Base-by-base conservation (phyloP, 345 rosid genomes). In the Hibiscus syriacus region DNA sequence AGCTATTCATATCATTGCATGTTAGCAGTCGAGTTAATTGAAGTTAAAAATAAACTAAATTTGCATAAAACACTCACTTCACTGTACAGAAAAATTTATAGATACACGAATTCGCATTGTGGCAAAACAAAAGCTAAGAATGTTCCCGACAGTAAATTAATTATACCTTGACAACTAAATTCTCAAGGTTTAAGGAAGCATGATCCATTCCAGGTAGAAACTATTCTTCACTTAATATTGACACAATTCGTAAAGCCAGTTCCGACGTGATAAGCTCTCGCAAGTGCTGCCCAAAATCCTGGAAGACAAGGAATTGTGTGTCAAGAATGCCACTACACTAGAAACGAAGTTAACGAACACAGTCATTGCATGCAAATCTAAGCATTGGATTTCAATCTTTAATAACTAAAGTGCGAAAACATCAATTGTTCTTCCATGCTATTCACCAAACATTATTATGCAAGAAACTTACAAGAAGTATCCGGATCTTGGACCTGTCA, bases 251-350 rank as follows among this genome's bases (percentile, higher is more conserved):
- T 69, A 85, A 77, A 5, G 99, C 96, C 64, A 95, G 86, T 76
- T 95, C 99, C 3, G 98, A 73, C 17, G 99, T 92, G 64, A 95
- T 85, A 41, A 95, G 96, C 80, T 95, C 99, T 83, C 97, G 83
- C 43, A 97, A 96, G 70, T 94, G 98, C 89, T 95, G 99, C 66
- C 99, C 99, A 78, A 95, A 95, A 89, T 92, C 92, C 99, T 95
- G 96, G 93, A 94, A 89, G 88, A 89, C 92, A 95, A 95, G 92
- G 83, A 90, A 92, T 89, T 84, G 89, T 90, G 93, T 89, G 90
- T 91, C 93, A 89, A 85, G 62, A 87, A 84, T 78, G 85, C 82
- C 85, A 86, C 20, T 50, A 50, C 22, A 50, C 27, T 20, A 49
- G 65, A 73, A 73, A 65, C 4, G 30, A 48, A 23, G 23, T 55